These are phyloP conservation scores for Tolypocladium tropicale DNA, from an alignment of 2,329 filamentous ascomycete species.

Conservation along the genomic window DNA sequence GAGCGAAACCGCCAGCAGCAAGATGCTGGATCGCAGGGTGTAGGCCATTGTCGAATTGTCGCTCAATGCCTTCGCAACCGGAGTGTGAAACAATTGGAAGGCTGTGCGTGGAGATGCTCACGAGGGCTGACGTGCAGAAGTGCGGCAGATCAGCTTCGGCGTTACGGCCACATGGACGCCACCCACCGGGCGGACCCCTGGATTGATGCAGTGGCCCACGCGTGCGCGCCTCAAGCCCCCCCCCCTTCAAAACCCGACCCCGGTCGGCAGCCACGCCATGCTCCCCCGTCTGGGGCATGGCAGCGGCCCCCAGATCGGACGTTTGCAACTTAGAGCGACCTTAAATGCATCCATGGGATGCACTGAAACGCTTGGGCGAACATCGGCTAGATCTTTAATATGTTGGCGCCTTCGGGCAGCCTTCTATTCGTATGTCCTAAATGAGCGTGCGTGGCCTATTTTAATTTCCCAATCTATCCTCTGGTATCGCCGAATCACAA, in stretches of 20 bases:
- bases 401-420: background rate
- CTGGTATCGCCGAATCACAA: background rate
- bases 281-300: too few relatives aligned
- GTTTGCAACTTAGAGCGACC: background rate
- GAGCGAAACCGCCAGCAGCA: conserved; percentile 7
- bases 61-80: background rate
- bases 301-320: too few relatives aligned
- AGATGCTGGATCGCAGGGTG: background rate
- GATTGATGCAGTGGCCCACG: background rate
- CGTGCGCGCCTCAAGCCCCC: background rate
- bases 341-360: background rate
- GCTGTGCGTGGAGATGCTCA: background rate
- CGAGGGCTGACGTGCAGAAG: background rate
- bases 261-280: too few relatives aligned
- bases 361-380: background rate
- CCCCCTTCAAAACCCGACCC: background rate
- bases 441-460: background rate
- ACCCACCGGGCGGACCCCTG: background rate
- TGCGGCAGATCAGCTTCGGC: background rate
- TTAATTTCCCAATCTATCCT: background rate
- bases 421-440: background rate
- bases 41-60: background rate
- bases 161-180: background rate
- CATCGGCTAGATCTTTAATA: background rate
- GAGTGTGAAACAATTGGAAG: background rate